A percentile compares a stretch with the other conserved stretches of the same genome.
Evolutionary conservation across 2,329 filamentous ascomycete genomes (phyloP).

Genomic region (Sphaerostilbella broomeana): DNA sequence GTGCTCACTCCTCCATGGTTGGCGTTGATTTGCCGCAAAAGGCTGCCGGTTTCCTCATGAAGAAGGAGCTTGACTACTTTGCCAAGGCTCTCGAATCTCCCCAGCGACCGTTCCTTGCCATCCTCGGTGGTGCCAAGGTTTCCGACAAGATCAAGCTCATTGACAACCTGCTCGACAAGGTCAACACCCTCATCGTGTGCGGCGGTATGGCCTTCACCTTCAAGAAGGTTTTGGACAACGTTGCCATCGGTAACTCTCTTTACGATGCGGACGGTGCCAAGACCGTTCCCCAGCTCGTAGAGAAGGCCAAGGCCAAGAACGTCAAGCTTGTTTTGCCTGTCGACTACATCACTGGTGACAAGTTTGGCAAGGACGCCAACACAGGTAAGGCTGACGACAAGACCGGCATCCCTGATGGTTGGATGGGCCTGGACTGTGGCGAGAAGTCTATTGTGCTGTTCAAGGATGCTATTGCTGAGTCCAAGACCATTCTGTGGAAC

Average conservation of each 20-base stretch:
- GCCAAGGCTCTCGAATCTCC: slow-evolving; percentile 91
- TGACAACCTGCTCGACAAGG: slow-evolving; percentile 97
- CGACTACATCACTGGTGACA: slow-evolving; percentile 94
- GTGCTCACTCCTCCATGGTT: slow-evolving; percentile 99
- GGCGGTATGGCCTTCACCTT: slow-evolving; percentile 99
- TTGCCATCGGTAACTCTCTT: slow-evolving; percentile 83
- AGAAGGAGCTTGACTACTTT: slow-evolving; percentile 99
- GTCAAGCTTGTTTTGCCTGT: slow-evolving; percentile 92
- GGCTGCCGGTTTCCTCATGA: slow-evolving; percentile 96
- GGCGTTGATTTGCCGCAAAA: slow-evolving; percentile 93
- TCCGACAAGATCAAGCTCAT: slow-evolving; percentile 99
- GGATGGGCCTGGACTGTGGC: slow-evolving; percentile 96
- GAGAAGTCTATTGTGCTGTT: slow-evolving; percentile 82
- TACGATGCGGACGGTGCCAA: slow-evolving; percentile 93
- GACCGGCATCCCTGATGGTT: slow-evolving; percentile 89
- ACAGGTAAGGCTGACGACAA: slow-evolving; percentile 76
- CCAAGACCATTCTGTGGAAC: slow-evolving; percentile 99
- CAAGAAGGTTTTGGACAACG: slow-evolving; percentile 94
- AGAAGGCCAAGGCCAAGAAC: slow-evolving; percentile 94
- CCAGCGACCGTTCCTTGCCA: slow-evolving; percentile 93
- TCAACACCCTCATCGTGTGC: slow-evolving; percentile 93
- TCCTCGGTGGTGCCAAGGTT: slow-evolving; percentile 96
- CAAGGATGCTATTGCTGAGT: slow-evolving; percentile 76
- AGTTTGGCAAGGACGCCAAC: slow-evolving; percentile 80
- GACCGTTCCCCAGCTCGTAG: slow-evolving; percentile 78